Base-by-base conservation (phyloP, 2,329 filamentous ascomycete species). In the Orbilia brochopaga region DNA sequence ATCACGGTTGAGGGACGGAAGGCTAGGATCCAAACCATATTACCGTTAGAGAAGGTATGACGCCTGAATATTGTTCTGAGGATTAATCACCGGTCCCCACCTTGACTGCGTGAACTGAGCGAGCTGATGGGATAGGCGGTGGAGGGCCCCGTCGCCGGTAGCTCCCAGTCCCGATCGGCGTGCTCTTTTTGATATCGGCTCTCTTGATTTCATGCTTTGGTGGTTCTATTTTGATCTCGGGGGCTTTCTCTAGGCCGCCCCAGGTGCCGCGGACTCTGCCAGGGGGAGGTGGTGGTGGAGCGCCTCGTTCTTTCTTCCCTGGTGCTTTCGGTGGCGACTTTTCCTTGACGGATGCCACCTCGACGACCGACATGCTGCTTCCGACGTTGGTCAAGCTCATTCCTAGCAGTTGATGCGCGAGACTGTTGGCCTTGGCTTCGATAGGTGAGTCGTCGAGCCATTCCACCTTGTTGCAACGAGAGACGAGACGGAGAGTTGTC, bases 291-390 rank as follows among this genome's bases (percentile, higher is more conserved):
- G 66, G 66, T 19, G 66, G 66, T 6, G 66, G 66, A 1, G 66
- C 59, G 54, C 66, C 66, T 50, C 66, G 53, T 42, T 64, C 66
- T 44, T 53, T 62, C 51, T 65, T 86, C 52, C 88, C 84, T 78
- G 90, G 91, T 17, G 91, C 92, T 76, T 92, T 87, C 21, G 93
- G 86, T 0, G 90, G 91, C 0, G 91, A 91, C 78, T 90, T 92
- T 80, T 93, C 91, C 78, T 85, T 90, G 50, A 92, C 89, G 10
- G 86, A 86, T 5, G 91, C 91, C 46, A 96, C 86, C 76, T 94
- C 89, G 35, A 86, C 83, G 52, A 94, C 88, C 77, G 90, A 92
- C 74, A 91, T 82, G 76, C 84, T 87, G 78, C 91, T 95, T 53
- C 85, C 85, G 57, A 90, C 86, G 1, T 85, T 83, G 0, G 86